Percentiles rank a stretch among this genome's conserved stretches.
These are phyloP conservation scores for Trichosanthes truncata DNA, from an alignment of 306 rosid genomes.

Conservation along the genomic window DNA sequence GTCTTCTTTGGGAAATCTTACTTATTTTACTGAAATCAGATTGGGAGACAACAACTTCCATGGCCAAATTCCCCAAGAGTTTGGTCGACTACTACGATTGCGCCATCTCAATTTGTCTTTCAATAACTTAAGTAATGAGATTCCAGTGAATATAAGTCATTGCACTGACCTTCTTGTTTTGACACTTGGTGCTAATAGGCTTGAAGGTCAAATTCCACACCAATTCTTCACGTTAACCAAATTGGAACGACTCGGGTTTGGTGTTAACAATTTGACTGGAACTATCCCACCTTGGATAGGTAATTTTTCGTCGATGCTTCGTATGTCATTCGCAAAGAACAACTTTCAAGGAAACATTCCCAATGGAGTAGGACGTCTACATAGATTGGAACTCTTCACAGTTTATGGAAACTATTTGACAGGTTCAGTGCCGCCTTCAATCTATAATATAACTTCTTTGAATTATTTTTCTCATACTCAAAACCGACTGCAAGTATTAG, in stretches of 20 bases:
- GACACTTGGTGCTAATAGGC: neutral
- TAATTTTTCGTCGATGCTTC: constrained; percentile 25
- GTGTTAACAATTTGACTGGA: constrained; percentile 24
- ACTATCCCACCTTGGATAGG: constrained; percentile 43
- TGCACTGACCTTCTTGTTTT: constrained; percentile 9
- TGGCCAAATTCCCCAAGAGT: constrained; percentile 28
- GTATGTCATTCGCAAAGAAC: neutral
- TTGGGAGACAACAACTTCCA: constrained; percentile 11
- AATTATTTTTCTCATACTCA: constrained; percentile 12
- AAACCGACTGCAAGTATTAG: constrained; percentile 26
- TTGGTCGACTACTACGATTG: constrained; percentile 12
- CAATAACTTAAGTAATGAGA: neutral
- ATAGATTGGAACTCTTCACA: neutral
- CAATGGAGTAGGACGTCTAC: neutral
- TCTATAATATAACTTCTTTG: constrained; percentile 1
- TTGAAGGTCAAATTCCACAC: constrained; percentile 15
- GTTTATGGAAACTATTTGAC: neutral
- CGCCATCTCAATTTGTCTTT: constrained; percentile 8
- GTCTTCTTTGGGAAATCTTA: constrained; percentile 25
- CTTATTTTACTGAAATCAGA: constrained; percentile 20
- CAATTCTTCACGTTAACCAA: constrained; percentile 13
- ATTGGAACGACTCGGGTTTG: neutral
- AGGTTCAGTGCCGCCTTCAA: neutral
- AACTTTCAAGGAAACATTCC: constrained; percentile 3
- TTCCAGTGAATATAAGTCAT: neutral